Evolutionary conservation across 2,329 filamentous ascomycete genomes (phyloP), one percentile per base, ranked within the genome.

Genomic region (Massarina eburnea): DNA sequence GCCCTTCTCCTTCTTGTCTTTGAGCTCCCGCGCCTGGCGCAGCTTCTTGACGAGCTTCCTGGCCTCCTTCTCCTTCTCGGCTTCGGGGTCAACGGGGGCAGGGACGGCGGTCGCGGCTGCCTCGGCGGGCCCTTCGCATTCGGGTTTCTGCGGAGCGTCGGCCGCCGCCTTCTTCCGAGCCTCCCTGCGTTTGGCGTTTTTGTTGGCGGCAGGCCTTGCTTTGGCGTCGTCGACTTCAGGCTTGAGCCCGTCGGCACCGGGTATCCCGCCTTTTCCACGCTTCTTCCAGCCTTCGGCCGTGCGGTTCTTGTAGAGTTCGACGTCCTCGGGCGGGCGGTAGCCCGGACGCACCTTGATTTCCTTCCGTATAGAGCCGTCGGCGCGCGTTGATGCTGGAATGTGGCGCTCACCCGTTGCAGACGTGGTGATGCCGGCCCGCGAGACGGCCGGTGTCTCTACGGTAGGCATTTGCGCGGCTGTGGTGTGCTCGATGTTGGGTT

Each of bases 271-370:
- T 46, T 81, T 84, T 20, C 81, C 83, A 41, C 89, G 84, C 58
- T 83, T 90, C 65, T 90, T 90, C 75, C 88, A 96, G 39, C 83
- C 84, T 67, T 94, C 88, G 39, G 91, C 91, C 1, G 86, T 91
- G 46, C 89, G 85, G 71, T 95, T 96, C 76, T 91, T 95, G 80
- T 99, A 99, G 36, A 96, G 79, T 66, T 96, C 91, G 53, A 97
- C 86, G 71, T 99, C 94, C 73, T 99, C 94, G 1, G 91, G 90
- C 1, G 94, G 95, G 26, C 85, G 85, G 73, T 96, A 99, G 43
- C 94, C 95, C 0, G 94, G 92, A 22, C 90, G 84, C 50, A 99
- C 90, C 64, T 89, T 89, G 67, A 97, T 97, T 63, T 96, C 92
- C 66, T 89, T 95, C 45, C 94, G 84, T n/a, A 89, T 89, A 40